Evolutionary conservation across 1,284 basidiomycete species (phyloP).

Genomic region (Ganoderma multipileum): DNA sequence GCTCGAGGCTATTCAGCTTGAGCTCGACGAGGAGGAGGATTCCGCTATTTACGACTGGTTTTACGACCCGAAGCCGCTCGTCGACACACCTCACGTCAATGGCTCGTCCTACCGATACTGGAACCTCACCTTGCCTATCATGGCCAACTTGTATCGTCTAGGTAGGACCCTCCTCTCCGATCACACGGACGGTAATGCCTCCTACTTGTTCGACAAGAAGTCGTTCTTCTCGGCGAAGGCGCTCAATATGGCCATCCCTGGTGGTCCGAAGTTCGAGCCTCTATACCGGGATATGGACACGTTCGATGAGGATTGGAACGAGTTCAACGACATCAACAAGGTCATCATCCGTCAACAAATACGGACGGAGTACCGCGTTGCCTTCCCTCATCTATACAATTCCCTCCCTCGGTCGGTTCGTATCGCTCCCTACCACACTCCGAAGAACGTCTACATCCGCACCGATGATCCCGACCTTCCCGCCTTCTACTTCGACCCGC

Average conservation of each 20-base stretch:
- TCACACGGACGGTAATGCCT: conserved; percentile 88
- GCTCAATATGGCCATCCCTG: conserved; percentile 98
- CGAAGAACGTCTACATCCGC: conserved; percentile 98
- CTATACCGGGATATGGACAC: conserved; percentile 95
- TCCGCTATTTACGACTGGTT: conserved; percentile 98
- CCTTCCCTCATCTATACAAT: conserved; percentile 99
- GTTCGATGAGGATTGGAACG: conserved; percentile 99
- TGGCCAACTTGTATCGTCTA: conserved; percentile 97
- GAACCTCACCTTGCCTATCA: conserved; percentile 91
- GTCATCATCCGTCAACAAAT: conserved; percentile 99
- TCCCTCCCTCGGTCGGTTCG: conserved; percentile 95
- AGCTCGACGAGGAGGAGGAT: conserved; percentile 95
- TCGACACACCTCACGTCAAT: conserved; percentile 90
- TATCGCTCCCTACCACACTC: conserved; percentile 91
- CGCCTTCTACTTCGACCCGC: conserved; percentile 99
- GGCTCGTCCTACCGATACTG: conserved; percentile 95
- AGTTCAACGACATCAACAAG: conserved; percentile 99
- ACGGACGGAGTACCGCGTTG: conserved; percentile 98
- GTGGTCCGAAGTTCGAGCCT: conserved; percentile 98
- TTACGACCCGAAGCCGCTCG: conserved; percentile 95
- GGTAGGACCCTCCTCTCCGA: conserved; percentile 94
- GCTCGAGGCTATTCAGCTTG: conserved; percentile 97
- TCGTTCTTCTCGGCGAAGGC: conserved; percentile 98
- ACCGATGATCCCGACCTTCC: conserved; percentile 99
- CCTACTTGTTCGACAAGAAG: conserved; percentile 97